A percentile compares a stretch with the other conserved stretches of the same genome.
phyloP scores from a whole-genome alignment of 2,329 filamentous ascomycete species.

The Neopestalotiopsis rosae region DNA sequence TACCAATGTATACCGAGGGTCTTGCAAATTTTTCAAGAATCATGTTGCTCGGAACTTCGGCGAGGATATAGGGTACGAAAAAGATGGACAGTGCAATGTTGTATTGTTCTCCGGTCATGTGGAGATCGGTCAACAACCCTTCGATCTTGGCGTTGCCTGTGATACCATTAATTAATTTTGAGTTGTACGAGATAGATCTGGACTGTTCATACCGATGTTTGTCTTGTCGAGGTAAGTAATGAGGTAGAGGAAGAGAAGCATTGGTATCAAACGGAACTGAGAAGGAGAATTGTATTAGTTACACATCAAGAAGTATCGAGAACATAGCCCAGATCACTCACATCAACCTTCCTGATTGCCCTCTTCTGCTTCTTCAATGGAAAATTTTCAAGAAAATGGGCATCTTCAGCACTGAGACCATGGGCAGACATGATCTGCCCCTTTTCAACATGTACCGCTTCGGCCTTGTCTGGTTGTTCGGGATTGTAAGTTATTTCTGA shows the following conservation, averaged over 20 bases:
- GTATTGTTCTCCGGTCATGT: constrained; percentile 40
- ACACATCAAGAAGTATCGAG: neutral
- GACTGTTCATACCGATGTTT: constrained; percentile 19
- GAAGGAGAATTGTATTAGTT: neutral
- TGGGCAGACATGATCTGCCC: neutral
- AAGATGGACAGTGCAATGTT: constrained; percentile 34
- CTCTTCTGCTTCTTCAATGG: constrained; percentile 35
- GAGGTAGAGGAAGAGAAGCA: constrained; percentile 37
- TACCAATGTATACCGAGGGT: constrained; percentile 49
- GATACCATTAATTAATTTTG: neutral
- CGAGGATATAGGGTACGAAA: constrained; percentile 34
- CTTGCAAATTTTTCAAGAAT: constrained; percentile 43
- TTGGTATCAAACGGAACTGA: constrained; percentile 33
- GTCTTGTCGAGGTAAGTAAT: constrained; percentile 39
- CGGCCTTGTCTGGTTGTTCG: neutral
- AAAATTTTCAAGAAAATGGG: constrained; percentile 37
- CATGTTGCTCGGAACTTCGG: constrained; percentile 46
- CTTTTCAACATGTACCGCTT: neutral
- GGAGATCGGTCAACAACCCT: constrained; percentile 22
- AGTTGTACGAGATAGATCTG: neutral
- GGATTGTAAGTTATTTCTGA: neutral
- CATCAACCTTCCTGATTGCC: constrained; percentile 37
- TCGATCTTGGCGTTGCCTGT: constrained; percentile 37
- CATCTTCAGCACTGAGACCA: constrained; percentile 30
- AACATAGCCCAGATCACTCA: constrained; percentile 17